A percentile compares a stretch with the other conserved stretches of the same genome.
These are phyloP conservation scores for Pseudopithomyces chartarum DNA, from an alignment of 2,329 filamentous ascomycete species.

Conservation along the genomic window DNA sequence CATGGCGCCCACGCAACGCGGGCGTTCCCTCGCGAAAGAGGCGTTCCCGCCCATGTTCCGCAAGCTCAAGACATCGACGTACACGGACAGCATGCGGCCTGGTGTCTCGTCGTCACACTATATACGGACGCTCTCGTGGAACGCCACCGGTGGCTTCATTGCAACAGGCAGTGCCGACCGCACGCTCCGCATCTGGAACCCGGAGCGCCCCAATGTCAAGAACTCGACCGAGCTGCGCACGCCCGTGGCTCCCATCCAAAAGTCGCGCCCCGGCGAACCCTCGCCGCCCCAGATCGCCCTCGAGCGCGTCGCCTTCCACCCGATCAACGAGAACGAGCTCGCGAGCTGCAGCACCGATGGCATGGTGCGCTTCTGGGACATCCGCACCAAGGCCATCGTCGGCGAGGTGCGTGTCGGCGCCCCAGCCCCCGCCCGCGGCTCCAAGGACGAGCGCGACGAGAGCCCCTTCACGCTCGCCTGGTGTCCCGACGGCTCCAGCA, in stretches of 20 bases:
- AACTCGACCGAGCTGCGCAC: constrained; percentile 78
- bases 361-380: constrained; percentile 79
- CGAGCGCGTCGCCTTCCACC: constrained; percentile 79
- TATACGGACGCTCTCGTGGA: constrained; percentile 84
- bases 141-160: constrained; percentile 79
- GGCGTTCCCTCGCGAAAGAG: constrained; percentile 69
- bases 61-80: constrained; percentile 71
- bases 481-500: constrained; percentile 71
- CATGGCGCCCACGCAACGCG: constrained; percentile 49
- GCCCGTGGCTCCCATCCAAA: constrained; percentile 47
- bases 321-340: constrained; percentile 75
- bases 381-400: constrained; percentile 71
- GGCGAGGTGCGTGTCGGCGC: constrained; percentile 64
- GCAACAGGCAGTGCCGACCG: constrained; percentile 78
- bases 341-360: constrained; percentile 77
- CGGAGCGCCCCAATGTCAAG: constrained; percentile 73
- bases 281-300: constrained; percentile 46
- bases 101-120: constrained; percentile 40
- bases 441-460: constrained; percentile 43
- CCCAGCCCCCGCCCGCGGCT: neutral
- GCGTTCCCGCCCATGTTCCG: constrained; percentile 71
- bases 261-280: neutral
- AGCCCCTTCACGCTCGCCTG: constrained; percentile 74
- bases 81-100: constrained; percentile 53
- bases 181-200: constrained; percentile 79